Conservation (phyloP, 2,329 filamentous ascomycete genomes). For the Ascosphaera pollenicola region DNA sequence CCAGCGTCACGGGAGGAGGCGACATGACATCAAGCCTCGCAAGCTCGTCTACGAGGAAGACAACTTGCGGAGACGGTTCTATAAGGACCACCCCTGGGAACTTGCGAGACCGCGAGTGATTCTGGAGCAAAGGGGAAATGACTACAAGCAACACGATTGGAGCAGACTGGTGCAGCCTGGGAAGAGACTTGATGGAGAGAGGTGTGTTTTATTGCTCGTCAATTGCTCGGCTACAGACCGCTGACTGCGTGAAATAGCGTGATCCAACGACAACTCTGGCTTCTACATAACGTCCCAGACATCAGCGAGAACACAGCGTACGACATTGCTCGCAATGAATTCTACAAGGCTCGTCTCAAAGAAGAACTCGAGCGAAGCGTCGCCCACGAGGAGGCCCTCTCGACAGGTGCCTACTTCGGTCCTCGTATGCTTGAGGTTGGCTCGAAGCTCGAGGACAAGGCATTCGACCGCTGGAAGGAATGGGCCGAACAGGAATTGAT, state of each 20-base stretch:
- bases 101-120: conserved; percentile 69
- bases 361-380: conserved; percentile 68
- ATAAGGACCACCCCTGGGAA: conserved; percentile 92
- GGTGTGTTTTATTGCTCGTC: conserved; percentile 27
- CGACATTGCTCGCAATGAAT: conserved; percentile 69
- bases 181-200: conserved; percentile 62
- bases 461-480: conserved; percentile 64
- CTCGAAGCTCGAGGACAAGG: conserved; percentile 58
- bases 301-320: conserved; percentile 51
- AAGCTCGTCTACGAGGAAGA: conserved; percentile 67
- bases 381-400: conserved; percentile 66
- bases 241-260: conserved; percentile 35
- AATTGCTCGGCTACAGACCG: background rate
- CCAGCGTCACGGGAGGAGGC: conserved; percentile 5
- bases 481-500: conserved; percentile 43
- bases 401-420: conserved; percentile 76
- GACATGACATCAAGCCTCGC: conserved; percentile 36
- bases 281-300: conserved; percentile 42
- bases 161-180: conserved; percentile 52
- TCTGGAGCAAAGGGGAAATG: conserved; percentile 67
- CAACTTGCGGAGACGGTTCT: conserved; percentile 57
- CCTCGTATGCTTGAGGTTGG: conserved; percentile 52
- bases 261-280: conserved; percentile 72
- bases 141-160: conserved; percentile 60
- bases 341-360: conserved; percentile 63